Conservation (phyloP, 176 grass and related monocot species). For the Dendrocalamus sinicus region DNA sequence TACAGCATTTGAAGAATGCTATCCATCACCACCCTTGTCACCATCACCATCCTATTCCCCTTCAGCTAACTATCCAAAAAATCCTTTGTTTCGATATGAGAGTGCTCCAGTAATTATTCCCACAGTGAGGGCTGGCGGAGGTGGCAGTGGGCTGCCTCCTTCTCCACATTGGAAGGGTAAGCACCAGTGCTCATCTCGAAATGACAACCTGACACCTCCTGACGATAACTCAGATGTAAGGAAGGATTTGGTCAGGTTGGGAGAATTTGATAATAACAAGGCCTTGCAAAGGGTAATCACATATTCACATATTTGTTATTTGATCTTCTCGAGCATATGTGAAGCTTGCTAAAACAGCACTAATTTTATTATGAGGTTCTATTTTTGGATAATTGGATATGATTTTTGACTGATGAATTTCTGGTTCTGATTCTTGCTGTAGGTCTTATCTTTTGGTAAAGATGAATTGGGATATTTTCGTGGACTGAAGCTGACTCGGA, state of each 20-base stretch:
- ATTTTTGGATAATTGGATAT: slow-evolving; percentile 18
- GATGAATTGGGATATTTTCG: slow-evolving; percentile 61
- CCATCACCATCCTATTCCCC: slow-evolving; percentile 43
- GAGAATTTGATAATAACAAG: slow-evolving; percentile 38
- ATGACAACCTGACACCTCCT: slow-evolving; percentile 40
- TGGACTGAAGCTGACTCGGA: slow-evolving; percentile 54
- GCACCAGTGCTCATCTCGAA: slow-evolving; percentile 40
- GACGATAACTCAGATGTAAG: slow-evolving; percentile 31
- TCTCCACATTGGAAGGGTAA: slow-evolving; percentile 49
- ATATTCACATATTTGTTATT: slow-evolving; percentile 19
- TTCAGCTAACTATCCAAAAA: slow-evolving; percentile 45
- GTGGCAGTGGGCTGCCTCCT: slow-evolving; percentile 43
- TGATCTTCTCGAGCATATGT: slow-evolving; percentile 34
- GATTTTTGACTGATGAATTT: slow-evolving; percentile 31
- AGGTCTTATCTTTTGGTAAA: slow-evolving; percentile 63
- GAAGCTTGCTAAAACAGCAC: slow-evolving; percentile 28
- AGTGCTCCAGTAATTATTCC: slow-evolving; percentile 60
- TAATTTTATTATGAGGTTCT: slow-evolving; percentile 25
- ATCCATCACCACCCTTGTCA: slow-evolving; percentile 41
- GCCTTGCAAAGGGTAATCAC: slow-evolving; percentile 52
- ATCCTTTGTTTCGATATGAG: slow-evolving; percentile 49
- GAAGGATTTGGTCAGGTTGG: slow-evolving; percentile 52
- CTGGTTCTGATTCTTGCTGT: slow-evolving; percentile 21
- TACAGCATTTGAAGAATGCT: slow-evolving; percentile 51
- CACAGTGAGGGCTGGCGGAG: slow-evolving; percentile 18